Evolutionary conservation across 2,329 filamentous ascomycete genomes (phyloP), one percentile per base, ranked within the genome.

Genomic region (Diaporthe vaccinii): DNA sequence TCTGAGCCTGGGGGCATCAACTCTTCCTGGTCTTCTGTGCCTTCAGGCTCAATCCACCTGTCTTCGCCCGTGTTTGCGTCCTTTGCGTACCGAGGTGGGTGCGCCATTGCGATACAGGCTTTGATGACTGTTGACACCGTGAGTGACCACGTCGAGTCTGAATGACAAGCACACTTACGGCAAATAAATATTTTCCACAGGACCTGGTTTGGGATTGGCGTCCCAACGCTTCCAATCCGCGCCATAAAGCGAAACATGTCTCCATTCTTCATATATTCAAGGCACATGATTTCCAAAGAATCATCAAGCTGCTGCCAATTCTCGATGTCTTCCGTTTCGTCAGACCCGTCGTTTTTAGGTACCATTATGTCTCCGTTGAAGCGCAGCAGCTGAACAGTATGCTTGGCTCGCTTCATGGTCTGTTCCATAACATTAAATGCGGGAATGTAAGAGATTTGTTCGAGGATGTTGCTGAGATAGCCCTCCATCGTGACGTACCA

Each of bases 341-440:
- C 61, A 31, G 41, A 67, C 20, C 61, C 61, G 41, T 67, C 41
- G 28, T 49, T 34, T 8, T 49, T 49, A 15, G 41, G 61, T 9
- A n/a, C 20, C 61, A 67, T 49, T 46, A 67, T 49, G 28, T 67
- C 61, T 67, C 61, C 61, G 12, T 67, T 67, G 20, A 67, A 67
- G 15, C 61, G 41, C 41, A 67, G 41, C 28, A 67, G 41, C 28
- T 67, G 61, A 15, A 67, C 61, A 49, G 28, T 46, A 49, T 67
- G 61, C 28, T 28, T 67, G 15, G 61, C 61, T 67, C 61, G 41
- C 61, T 67, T 67, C 41, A 67, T 12, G 10, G 41, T n/a, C 61
- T 67, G 41, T 34, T 20, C 28, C 9, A 49, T 49, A 34, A 49
- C 15, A 67, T 67, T 28, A 49, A 12, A 49, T 15, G 25, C 17